Conservation (phyloP, 73 alveolate species). For the Tetrahymena malaccensis region DNA sequence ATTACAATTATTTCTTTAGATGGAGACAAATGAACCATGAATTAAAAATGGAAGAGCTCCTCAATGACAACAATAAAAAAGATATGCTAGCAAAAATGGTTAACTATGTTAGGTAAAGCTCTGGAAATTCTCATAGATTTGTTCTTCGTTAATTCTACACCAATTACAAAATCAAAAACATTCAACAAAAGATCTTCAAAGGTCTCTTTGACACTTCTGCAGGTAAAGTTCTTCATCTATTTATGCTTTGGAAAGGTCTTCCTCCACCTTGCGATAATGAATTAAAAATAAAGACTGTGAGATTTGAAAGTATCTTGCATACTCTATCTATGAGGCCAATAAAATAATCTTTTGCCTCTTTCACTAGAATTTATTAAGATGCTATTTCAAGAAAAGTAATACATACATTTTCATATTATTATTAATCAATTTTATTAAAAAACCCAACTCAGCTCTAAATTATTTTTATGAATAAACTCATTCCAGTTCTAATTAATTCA, state of each 20-base stretch:
- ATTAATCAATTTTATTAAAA: background rate
- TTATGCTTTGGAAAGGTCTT: background rate
- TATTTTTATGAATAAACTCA: no score
- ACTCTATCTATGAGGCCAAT: background rate
- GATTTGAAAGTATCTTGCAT: background rate
- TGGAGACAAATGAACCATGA: background rate
- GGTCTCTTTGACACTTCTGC: background rate
- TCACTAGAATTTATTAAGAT: background rate
- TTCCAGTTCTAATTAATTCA: no score
- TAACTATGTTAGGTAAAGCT: background rate
- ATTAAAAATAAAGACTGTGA: background rate
- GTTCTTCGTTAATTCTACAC: background rate
- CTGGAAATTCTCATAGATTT: background rate
- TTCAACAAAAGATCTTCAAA: background rate
- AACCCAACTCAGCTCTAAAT: no score
- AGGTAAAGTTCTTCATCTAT: background rate
- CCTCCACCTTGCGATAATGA: background rate
- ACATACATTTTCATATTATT: background rate
- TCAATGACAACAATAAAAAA: background rate
- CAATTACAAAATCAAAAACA: background rate
- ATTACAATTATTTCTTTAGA: background rate
- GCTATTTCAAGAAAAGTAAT: background rate
- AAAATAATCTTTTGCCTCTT: background rate
- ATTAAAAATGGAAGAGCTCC: background rate
- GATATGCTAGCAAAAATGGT: background rate